phyloP scores from a whole-genome alignment of 1,284 basidiomycete species.

The Sanghuangporus weigelae region DNA sequence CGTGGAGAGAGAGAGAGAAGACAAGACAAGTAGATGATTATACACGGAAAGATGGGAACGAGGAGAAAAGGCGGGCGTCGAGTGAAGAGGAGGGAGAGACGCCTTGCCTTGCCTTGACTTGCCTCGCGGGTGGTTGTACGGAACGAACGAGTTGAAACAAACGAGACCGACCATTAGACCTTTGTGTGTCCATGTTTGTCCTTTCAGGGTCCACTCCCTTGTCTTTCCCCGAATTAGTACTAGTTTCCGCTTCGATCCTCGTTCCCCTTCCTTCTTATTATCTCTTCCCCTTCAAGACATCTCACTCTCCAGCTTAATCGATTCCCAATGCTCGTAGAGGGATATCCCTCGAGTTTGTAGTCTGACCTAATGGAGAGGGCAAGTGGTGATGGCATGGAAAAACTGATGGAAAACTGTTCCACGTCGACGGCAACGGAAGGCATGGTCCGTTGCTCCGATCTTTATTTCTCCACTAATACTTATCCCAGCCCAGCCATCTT shows the following conservation, averaged over 20 bases:
- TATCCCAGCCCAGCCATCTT: neutral
- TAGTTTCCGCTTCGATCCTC: neutral
- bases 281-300: neutral
- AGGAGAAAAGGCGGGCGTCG: neutral
- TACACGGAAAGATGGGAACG: neutral
- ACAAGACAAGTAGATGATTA: neutral
- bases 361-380: neutral
- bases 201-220: neutral
- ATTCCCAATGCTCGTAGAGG: neutral
- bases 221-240: neutral
- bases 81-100: slow-evolving; percentile 3
- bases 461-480: neutral
- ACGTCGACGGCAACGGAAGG: neutral
- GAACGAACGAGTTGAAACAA: neutral
- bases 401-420: neutral
- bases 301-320: neutral
- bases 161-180: neutral
- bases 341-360: neutral
- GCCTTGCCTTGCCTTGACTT: neutral
- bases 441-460: neutral
- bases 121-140: neutral
- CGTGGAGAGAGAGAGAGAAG: slow-evolving; percentile 13
- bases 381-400: neutral
- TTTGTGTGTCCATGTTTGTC: slow-evolving; percentile 1
- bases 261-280: neutral